Percentiles rank a stretch among this genome's conserved stretches.
These are phyloP conservation scores for Paramecium biaurelia DNA, from an alignment of 73 alveolate genomes.

Conservation along the genomic window DNA sequence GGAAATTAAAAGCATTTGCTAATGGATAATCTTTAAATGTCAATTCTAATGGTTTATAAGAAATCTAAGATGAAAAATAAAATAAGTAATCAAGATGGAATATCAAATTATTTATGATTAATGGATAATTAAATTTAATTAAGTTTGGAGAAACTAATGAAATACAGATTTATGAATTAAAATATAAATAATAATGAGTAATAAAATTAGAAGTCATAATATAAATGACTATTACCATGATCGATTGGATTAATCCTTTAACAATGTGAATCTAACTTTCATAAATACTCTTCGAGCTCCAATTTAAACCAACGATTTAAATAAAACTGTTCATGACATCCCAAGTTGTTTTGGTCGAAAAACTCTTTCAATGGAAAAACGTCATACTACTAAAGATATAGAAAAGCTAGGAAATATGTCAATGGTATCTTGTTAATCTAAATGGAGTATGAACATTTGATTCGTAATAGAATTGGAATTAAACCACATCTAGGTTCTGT, in stretches of 20 bases:
- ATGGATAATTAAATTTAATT: neutral
- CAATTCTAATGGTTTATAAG: neutral
- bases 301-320: neutral
- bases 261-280: neutral
- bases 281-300: neutral
- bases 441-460: constrained; percentile 34
- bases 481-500: neutral
- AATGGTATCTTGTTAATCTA: neutral
- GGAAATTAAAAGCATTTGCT: neutral
- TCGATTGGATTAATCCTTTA: neutral
- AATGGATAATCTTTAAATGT: neutral
- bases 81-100: neutral
- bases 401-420: neutral
- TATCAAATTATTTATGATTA: neutral
- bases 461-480: constrained; percentile 3
- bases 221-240: neutral
- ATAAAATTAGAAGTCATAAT: neutral
- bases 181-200: neutral
- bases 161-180: neutral
- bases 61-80: neutral
- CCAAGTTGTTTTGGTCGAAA: constrained; percentile 3
- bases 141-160: neutral
- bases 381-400: neutral
- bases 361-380: neutral
- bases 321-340: neutral